A percentile compares a stretch with the other conserved stretches of the same genome.
phyloP scores from a whole-genome alignment of 2,329 filamentous ascomycete genomes.

The Fusarium coicis region DNA sequence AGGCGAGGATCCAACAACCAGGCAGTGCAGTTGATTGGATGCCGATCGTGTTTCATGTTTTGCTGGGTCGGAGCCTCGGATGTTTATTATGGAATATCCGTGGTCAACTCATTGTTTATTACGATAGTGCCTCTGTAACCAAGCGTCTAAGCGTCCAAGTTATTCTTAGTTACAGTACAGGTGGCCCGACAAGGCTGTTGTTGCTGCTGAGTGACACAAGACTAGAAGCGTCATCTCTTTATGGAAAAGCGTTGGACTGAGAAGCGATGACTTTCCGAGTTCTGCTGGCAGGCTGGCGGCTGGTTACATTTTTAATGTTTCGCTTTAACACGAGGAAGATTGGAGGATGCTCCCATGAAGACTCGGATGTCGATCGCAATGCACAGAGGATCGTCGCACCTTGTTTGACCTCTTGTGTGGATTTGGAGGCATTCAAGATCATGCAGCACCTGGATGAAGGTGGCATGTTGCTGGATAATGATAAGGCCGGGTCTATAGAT shows the following conservation, averaged over 20 bases:
- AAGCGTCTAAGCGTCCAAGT: background rate
- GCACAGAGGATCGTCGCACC: slow-evolving; percentile 7
- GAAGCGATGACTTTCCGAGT: slow-evolving; percentile 1
- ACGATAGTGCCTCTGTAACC: background rate
- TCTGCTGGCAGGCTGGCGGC: background rate
- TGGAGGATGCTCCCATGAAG: background rate
- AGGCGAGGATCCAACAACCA: slow-evolving; percentile 9
- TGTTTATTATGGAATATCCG: slow-evolving; percentile 10
- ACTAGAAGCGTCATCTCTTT: slow-evolving; percentile 17
- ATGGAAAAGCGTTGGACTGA: slow-evolving; percentile 1
- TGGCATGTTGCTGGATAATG: background rate
- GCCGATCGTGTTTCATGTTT: slow-evolving; percentile 36
- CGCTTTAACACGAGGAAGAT: background rate
- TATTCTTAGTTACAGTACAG: slow-evolving; percentile 15
- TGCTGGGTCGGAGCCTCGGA: slow-evolving; percentile 14
- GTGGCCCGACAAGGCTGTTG: slow-evolving; percentile 3
- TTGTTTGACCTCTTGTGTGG: background rate
- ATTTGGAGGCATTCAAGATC: background rate
- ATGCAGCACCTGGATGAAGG: background rate
- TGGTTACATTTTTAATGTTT: slow-evolving; percentile 14
- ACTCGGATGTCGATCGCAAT: slow-evolving; percentile 29
- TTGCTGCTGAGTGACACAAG: slow-evolving; percentile 7
- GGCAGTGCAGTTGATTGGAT: slow-evolving; percentile 24
- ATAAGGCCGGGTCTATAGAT: too few species aligned
- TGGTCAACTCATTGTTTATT: slow-evolving; percentile 7